Conservation (phyloP, 805 yeast genomes). For the Ogataea haglerorum region DNA sequence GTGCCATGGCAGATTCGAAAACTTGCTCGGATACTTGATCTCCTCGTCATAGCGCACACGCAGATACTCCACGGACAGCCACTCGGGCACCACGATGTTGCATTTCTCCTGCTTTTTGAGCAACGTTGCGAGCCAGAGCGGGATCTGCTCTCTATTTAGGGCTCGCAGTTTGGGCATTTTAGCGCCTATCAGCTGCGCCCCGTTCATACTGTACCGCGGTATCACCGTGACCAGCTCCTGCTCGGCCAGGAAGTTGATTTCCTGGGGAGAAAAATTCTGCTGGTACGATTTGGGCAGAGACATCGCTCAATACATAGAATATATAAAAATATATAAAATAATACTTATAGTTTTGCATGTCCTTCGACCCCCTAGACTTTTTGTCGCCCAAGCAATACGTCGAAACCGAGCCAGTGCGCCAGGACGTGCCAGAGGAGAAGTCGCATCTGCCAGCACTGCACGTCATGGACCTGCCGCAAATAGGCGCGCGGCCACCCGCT, state of each 20-base stretch:
- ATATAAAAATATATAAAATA: slow-evolving; percentile 1
- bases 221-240: slow-evolving; percentile 68
- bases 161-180: slow-evolving; percentile 60
- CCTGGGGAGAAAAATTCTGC: slow-evolving; percentile 65
- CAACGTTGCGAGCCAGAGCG: slow-evolving; percentile 84
- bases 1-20: slow-evolving; percentile 74
- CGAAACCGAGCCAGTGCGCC: slow-evolving; percentile 13
- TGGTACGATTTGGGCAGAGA: slow-evolving; percentile 56
- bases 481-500: slow-evolving; percentile 45
- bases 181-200: slow-evolving; percentile 61
- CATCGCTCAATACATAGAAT: slow-evolving; percentile 38
- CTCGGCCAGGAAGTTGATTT: slow-evolving; percentile 81
- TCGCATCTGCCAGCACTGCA: slow-evolving; percentile 33
- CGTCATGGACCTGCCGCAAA: slow-evolving; percentile 55
- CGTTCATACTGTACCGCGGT: slow-evolving; percentile 72
- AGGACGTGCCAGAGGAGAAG: slow-evolving; percentile 21
- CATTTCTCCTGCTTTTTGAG: slow-evolving; percentile 84
- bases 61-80: slow-evolving; percentile 63
- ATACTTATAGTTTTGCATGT: slow-evolving; percentile 2
- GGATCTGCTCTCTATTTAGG: slow-evolving; percentile 65
- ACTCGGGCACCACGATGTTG: slow-evolving; percentile 77
- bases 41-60: slow-evolving; percentile 66
- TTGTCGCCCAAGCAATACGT: slow-evolving; percentile 10
- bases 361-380: slow-evolving; percentile 24
- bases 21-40: slow-evolving; percentile 49